Evolutionary conservation across 306 rosid species (phyloP).

Genomic region (Citrullus mucosospermus): DNA sequence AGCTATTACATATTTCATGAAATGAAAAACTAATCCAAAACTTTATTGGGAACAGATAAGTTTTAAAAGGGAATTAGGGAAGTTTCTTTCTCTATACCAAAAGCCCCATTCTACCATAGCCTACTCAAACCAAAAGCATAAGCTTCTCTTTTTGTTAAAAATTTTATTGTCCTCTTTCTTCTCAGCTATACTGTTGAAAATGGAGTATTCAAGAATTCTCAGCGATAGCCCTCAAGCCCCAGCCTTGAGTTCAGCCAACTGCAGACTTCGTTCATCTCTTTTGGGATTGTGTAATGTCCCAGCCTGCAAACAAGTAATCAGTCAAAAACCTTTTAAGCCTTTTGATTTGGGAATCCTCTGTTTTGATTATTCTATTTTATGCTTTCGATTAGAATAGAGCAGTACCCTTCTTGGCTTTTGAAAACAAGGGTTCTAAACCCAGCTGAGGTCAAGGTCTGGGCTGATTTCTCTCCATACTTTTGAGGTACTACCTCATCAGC

Average conservation of each 20-base stretch:
- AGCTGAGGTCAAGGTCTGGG: conserved; percentile 50
- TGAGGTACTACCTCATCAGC: conserved; percentile 66
- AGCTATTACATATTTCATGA: not conserved
- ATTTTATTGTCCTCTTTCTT: conserved; percentile 21
- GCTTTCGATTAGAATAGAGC: not conserved
- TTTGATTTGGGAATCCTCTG: not conserved
- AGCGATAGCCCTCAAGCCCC: conserved; percentile 17
- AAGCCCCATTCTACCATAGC: conserved; percentile 23
- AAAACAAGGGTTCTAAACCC: conserved; percentile 63
- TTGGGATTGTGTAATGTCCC: conserved; percentile 92
- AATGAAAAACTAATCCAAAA: conserved; percentile 20
- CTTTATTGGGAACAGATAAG: conserved; percentile 23
- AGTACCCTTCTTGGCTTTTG: conserved; percentile 81
- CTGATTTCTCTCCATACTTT: conserved; percentile 76
- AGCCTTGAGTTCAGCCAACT: conserved; percentile 71
- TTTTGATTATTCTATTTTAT: not conserved
- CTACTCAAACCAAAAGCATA: conserved; percentile 25
- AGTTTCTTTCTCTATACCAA: conserved; percentile 29
- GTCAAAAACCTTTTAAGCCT: not conserved
- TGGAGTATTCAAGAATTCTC: not conserved
- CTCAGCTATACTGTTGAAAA: not conserved
- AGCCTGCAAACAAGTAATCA: conserved; percentile 40
- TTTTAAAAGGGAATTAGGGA: conserved; percentile 23
- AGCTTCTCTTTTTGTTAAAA: not conserved
- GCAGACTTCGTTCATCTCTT: conserved; percentile 94